phyloP scores from a whole-genome alignment of 1,284 basidiomycete species.

The Pseudozyma flocculosa region DNA sequence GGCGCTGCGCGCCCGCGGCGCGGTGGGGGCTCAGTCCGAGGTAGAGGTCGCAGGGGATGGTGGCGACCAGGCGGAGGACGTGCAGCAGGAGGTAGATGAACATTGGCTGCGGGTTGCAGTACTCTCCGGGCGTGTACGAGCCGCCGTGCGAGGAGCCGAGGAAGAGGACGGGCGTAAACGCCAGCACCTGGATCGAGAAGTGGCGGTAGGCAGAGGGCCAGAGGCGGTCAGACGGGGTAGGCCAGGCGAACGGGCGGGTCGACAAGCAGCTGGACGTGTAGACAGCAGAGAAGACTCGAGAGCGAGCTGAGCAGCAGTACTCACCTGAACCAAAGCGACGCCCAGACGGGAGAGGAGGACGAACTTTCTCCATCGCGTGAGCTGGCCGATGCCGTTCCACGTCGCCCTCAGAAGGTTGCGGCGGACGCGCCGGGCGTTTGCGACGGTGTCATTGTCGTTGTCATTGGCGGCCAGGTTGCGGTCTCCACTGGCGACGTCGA shows the following conservation, averaged over 20 bases:
- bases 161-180: conserved; percentile 22
- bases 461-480: too few species aligned
- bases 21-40: conserved; percentile 45
- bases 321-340: conserved; percentile 27
- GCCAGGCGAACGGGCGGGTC: too few species aligned
- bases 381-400: conserved; percentile 23
- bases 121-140: conserved; percentile 11
- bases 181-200: conserved; percentile 6
- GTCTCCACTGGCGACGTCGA: too few species aligned
- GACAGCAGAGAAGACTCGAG: not conserved
- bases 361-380: conserved; percentile 23
- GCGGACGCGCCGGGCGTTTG: conserved; percentile 30
- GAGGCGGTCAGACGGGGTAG: not conserved
- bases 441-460: conserved; percentile 5
- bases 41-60: conserved; percentile 44
- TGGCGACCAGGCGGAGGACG: conserved; percentile 28
- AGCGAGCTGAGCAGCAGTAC: too few species aligned
- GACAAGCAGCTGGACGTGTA: too few species aligned
- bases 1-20: conserved; percentile 23
- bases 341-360: conserved; percentile 20
- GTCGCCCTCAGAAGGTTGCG: conserved; percentile 27
- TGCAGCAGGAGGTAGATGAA: conserved; percentile 47
- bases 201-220: conserved; percentile 9
- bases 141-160: conserved; percentile 17
- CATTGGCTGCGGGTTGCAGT: conserved; percentile 36